phyloP scores from a whole-genome alignment of 371 early-diverging fungal species.

The Coemansia linderi region DNA sequence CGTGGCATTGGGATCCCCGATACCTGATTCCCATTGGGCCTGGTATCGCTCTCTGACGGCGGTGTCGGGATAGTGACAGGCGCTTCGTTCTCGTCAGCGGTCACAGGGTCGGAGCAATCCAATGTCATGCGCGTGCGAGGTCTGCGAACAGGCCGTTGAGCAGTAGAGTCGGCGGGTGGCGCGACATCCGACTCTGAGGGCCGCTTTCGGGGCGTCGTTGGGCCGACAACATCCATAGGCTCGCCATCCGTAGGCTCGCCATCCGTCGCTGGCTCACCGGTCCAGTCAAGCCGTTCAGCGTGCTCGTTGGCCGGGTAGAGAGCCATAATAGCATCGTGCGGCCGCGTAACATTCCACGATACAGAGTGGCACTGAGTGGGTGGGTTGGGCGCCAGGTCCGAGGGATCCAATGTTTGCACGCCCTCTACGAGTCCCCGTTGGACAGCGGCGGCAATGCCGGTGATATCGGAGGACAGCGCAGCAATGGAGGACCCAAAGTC shows the following conservation, averaged over 20 bases:
- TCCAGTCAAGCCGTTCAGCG: constrained; percentile 11
- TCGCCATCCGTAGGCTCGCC: neutral
- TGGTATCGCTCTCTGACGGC: neutral
- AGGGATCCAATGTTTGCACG: neutral
- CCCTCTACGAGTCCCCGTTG: neutral
- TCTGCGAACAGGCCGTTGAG: constrained; percentile 19
- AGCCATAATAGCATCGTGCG: constrained; percentile 25
- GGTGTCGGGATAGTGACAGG: neutral
- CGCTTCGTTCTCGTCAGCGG: neutral
- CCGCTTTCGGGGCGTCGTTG: constrained; percentile 22
- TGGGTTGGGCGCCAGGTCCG: constrained; percentile 18
- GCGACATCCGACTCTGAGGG: constrained; percentile 16
- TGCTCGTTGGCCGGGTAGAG: constrained; percentile 1
- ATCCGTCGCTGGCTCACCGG: constrained; percentile 13
- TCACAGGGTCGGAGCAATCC: neutral
- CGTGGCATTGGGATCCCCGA: constrained; percentile 9
- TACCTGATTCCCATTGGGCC: neutral
- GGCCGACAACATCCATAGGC: neutral
- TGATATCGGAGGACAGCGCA: constrained; percentile 1
- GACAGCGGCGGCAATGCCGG: constrained; percentile 9
- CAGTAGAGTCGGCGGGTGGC: neutral
- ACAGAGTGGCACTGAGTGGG: neutral
- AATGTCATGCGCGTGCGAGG: constrained; percentile 14
- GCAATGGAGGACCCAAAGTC: constrained; percentile 10
- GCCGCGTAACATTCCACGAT: constrained; percentile 32